phyloP scores from a whole-genome alignment of 2,329 filamentous ascomycete species.

The Botryosphaeria dothidea region DNA sequence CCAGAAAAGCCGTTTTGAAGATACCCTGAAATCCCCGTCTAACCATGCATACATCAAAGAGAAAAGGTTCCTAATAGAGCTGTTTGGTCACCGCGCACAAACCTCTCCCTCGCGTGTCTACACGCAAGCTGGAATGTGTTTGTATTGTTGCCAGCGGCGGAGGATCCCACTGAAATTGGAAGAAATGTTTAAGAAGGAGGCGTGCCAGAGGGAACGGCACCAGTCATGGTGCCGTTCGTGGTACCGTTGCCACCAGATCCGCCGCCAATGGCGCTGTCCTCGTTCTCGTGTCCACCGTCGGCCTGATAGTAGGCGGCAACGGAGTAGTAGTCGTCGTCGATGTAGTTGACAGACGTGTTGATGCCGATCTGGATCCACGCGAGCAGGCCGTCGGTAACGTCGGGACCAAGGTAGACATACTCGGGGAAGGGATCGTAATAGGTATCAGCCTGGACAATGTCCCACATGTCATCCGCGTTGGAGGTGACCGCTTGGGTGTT shows the following conservation, averaged over 20 bases:
- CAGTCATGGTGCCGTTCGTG: background rate
- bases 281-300: conserved; percentile 13
- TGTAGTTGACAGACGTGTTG: conserved; percentile 18
- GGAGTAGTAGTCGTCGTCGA: conserved; percentile 15
- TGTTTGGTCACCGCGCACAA: background rate
- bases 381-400: conserved; percentile 34
- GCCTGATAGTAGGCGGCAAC: conserved; percentile 15
- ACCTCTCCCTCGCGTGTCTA: background rate
- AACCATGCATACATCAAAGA: background rate
- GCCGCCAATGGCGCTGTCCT: background rate
- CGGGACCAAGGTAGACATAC: conserved; percentile 58
- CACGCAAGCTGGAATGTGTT: background rate
- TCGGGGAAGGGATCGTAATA: conserved; percentile 57
- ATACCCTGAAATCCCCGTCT: too few relatives aligned
- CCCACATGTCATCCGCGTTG: conserved; percentile 55
- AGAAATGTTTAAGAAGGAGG: background rate
- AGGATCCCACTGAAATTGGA: background rate
- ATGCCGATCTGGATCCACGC: conserved; percentile 29
- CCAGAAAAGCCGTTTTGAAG: too few relatives aligned
- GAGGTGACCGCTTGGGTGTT: conserved; percentile 46
- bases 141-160: background rate
- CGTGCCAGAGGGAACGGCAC: conserved; percentile 4
- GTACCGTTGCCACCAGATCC: conserved; percentile 1
- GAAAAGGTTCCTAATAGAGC: background rate
- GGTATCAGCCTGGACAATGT: conserved; percentile 49